Evolutionary conservation across 2,329 filamentous ascomycete species (phyloP).

Genomic region (Zasmidium citrigriseum): DNA sequence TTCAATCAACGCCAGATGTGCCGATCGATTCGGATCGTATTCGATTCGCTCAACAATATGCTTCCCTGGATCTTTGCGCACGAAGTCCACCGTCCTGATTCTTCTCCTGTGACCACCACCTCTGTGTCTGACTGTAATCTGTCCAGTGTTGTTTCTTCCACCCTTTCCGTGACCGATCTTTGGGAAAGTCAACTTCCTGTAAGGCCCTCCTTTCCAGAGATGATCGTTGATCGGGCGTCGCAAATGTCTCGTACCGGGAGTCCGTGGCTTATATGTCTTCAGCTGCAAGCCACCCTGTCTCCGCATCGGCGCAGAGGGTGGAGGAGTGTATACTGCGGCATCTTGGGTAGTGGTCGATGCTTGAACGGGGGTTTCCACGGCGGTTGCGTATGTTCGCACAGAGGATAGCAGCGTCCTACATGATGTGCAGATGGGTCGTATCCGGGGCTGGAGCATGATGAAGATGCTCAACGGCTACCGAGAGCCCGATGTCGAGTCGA

Average conservation of each 20-base stretch:
- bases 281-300: constrained; percentile 52
- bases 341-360: constrained; percentile 28
- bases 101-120: constrained; percentile 90
- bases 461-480: background rate
- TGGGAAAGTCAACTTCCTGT: constrained; percentile 78
- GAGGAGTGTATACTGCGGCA: constrained; percentile 34
- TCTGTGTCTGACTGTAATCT: constrained; percentile 84
- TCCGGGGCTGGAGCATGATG: constrained; percentile 66
- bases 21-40: constrained; percentile 89
- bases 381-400: constrained; percentile 56
- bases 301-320: constrained; percentile 33
- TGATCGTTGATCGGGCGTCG: constrained; percentile 93
- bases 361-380: constrained; percentile 35
- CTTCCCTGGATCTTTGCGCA: constrained; percentile 73
- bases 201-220: constrained; percentile 89
- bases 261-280: constrained; percentile 89
- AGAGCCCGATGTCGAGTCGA: background rate
- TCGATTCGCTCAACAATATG: constrained; percentile 93
- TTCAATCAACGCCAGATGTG: constrained; percentile 86
- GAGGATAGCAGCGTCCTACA: constrained; percentile 50
- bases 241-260: constrained; percentile 88
- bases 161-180: constrained; percentile 93
- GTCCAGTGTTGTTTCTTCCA: constrained; percentile 84
- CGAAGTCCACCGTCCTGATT: constrained; percentile 89
- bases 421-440: constrained; percentile 56